phyloP scores from a whole-genome alignment of 495 filamentous ascomycete genomes.

The Lasiosphaeris hirsuta region DNA sequence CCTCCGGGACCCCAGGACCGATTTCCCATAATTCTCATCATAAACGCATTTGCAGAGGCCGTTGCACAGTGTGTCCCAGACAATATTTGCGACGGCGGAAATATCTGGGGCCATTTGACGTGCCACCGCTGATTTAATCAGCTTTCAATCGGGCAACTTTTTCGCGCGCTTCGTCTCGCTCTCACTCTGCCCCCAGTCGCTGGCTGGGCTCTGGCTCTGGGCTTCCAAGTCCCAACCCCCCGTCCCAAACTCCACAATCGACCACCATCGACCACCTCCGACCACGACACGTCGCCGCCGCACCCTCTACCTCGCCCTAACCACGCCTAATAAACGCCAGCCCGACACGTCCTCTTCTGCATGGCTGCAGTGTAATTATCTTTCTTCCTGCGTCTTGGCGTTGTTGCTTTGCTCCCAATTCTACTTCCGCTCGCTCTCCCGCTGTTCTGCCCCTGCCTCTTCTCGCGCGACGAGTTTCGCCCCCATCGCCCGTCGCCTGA shows the following conservation, averaged over 20 bases:
- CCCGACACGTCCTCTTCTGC: conserved; percentile 16
- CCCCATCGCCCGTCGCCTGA: conserved; percentile 3
- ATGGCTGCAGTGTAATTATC: conserved; percentile 8
- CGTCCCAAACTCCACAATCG: conserved; percentile 31
- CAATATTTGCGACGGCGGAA: conserved; percentile 20
- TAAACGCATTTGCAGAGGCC: neutral
- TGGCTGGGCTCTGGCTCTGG: conserved; percentile 11
- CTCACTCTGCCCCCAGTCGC: conserved; percentile 8
- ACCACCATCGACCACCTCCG: conserved; percentile 25
- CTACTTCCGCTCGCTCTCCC: neutral
- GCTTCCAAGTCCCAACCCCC: conserved; percentile 30
- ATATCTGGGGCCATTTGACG: conserved; percentile 11
- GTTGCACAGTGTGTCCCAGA: conserved; percentile 3
- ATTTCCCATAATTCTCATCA: neutral
- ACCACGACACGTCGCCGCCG: conserved; percentile 34
- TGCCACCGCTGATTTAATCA: conserved; percentile 8
- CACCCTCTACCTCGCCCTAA: conserved; percentile 19
- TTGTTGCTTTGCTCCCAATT: conserved; percentile 4
- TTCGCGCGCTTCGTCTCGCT: conserved; percentile 7
- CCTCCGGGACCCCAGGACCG: conserved; percentile 2
- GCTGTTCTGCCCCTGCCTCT: neutral
- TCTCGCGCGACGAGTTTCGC: conserved; percentile 1
- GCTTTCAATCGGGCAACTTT: conserved; percentile 28
- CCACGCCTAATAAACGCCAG: conserved; percentile 11
- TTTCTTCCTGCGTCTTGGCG: conserved; percentile 8